Percentiles rank a stretch among this genome's conserved stretches.
These are phyloP conservation scores for Pseudogymnoascus sp. DNA, from an alignment of 2,329 filamentous ascomycete genomes.

Conservation along the genomic window DNA sequence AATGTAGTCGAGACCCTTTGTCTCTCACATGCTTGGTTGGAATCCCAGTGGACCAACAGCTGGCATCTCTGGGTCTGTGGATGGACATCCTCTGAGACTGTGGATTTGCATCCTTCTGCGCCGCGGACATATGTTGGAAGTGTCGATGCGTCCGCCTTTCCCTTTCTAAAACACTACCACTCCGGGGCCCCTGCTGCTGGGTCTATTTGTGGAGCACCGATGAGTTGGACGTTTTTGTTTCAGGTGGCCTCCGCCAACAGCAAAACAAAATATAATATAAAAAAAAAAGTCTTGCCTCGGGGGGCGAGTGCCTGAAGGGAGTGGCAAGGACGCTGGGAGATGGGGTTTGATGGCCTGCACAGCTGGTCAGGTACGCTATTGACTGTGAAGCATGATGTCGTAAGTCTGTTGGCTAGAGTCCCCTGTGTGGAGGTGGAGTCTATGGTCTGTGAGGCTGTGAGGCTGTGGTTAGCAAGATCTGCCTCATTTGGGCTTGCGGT, in stretches of 20 bases:
- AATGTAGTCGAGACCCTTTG: background rate
- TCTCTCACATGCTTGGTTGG: background rate
- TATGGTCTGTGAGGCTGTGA: background rate
- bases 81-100: background rate
- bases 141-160: background rate
- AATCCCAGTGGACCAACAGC: background rate
- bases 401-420: background rate
- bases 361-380: background rate
- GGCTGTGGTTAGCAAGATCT: constrained; percentile 3
- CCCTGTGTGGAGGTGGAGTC: background rate
- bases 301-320: background rate
- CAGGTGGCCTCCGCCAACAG: background rate
- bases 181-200: background rate
- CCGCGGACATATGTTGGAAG: background rate
- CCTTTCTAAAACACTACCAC: background rate
- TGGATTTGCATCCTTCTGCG: background rate
- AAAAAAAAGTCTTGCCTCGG: background rate
- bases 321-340: background rate
- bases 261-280: constrained; percentile 5
- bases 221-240: constrained; percentile 8
- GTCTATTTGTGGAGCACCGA: constrained; percentile 8
- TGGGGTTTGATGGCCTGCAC: background rate
- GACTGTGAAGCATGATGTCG: background rate
- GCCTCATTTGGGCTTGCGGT: background rate
- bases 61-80: background rate